Percentiles rank a stretch among this genome's conserved stretches.
phyloP scores from a whole-genome alignment of 257 asterid genomes.

The Ilex aquifolium region DNA sequence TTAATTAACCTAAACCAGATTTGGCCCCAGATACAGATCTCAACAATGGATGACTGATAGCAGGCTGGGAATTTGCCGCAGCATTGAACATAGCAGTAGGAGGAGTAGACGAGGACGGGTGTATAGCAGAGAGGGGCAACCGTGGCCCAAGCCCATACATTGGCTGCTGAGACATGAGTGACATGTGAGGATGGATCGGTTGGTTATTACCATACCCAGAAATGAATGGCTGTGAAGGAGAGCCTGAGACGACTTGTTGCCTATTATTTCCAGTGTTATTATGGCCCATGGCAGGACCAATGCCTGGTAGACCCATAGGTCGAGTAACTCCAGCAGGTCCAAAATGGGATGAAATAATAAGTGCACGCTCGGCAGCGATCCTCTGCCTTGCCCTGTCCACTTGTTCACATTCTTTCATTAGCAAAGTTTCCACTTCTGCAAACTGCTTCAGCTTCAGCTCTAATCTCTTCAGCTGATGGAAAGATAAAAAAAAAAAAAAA shows the following conservation, averaged over 20 bases:
- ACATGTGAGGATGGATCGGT: conserved; percentile 65
- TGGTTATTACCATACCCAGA: conserved; percentile 68
- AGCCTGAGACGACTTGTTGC: conserved; percentile 46
- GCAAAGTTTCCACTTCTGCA: conserved; percentile 88
- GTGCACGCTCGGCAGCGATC: conserved; percentile 52
- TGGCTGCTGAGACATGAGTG: conserved; percentile 64
- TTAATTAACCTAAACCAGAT: conserved; percentile 57
- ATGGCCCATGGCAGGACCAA: conserved; percentile 35
- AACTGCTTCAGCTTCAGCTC: conserved; percentile 98
- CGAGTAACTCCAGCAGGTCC: conserved; percentile 52
- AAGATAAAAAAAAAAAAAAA: conserved; percentile 4
- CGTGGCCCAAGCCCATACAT: conserved; percentile 83
- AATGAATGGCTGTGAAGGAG: conserved; percentile 49
- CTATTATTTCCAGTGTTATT: conserved; percentile 44
- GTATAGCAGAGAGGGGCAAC: conserved; percentile 71
- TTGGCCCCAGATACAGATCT: conserved; percentile 75
- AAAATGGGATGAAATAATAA: conserved; percentile 48
- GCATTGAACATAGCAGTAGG: conserved; percentile 48
- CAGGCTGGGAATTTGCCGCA: conserved; percentile 51
- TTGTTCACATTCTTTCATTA: conserved; percentile 97
- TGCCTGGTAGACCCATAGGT: conserved; percentile 45
- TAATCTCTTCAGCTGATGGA: conserved; percentile 76
- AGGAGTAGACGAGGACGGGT: conserved; percentile 62
- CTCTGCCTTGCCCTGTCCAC: conserved; percentile 86
- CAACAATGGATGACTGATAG: conserved; percentile 56